Evolutionary conservation across 2,329 filamentous ascomycete genomes (phyloP).

Genomic region (Xylaria arbuscula): DNA sequence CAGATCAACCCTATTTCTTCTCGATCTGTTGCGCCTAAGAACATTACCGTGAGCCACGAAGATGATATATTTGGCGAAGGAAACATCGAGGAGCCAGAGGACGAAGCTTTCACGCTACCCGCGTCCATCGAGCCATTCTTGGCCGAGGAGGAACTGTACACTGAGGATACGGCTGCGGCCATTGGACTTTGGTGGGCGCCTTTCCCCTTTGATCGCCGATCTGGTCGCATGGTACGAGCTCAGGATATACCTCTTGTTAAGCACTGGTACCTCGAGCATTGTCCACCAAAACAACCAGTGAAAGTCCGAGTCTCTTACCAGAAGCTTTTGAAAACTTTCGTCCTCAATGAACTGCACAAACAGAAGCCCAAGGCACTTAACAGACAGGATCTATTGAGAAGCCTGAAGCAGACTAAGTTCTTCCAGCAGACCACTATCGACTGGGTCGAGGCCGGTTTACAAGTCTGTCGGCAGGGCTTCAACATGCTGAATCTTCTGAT

Average conservation of each 20-base stretch:
- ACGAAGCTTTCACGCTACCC: conserved; percentile 87
- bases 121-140: conserved; percentile 86
- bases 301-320: conserved; percentile 99
- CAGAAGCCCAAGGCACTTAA: conserved; percentile 95
- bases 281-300: conserved; percentile 85
- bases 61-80: conserved; percentile 90
- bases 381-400: conserved; percentile 90
- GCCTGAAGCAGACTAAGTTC: conserved; percentile 96
- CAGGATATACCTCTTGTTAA: conserved; percentile 98
- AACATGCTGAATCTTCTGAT: conserved; percentile 99
- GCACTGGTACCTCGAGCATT: conserved; percentile 98
- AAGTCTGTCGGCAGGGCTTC: conserved; percentile 97
- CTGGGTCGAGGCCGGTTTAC: conserved; percentile 98
- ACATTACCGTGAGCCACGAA: conserved; percentile 90
- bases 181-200: conserved; percentile 99
- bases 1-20: conserved; percentile 98
- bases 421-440: conserved; percentile 99
- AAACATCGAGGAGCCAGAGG: conserved; percentile 77
- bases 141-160: conserved; percentile 88
- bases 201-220: conserved; percentile 93
- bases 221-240: conserved; percentile 94
- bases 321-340: conserved; percentile 94
- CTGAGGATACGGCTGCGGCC: conserved; percentile 86
- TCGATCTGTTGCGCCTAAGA: conserved; percentile 91
- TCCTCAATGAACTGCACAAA: conserved; percentile 96